Evolutionary conservation across 345 rosid species (phyloP).

Genomic region (Microthlaspi erraticum): DNA sequence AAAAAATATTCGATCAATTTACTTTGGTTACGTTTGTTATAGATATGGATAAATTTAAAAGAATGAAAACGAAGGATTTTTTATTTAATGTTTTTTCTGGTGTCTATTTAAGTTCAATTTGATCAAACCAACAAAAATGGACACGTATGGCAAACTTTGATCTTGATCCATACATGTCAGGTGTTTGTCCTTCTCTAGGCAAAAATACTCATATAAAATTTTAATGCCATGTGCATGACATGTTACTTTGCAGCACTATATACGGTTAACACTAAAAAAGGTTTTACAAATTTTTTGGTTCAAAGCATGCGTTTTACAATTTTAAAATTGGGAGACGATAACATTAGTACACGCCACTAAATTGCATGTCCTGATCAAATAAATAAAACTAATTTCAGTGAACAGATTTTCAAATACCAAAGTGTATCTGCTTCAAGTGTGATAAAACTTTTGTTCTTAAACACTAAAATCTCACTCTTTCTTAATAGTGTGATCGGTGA

Average conservation of each 20-base stretch:
- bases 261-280: too few species aligned
- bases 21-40: background rate
- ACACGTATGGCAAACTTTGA: slow-evolving; percentile 9
- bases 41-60: background rate
- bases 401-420: background rate
- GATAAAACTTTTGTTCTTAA: too few species aligned
- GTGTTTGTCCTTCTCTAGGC: background rate
- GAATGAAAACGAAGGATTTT: slow-evolving; percentile 1
- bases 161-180: slow-evolving; percentile 23
- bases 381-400: too few species aligned
- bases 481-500: too few species aligned
- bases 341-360: too few species aligned
- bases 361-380: too few species aligned
- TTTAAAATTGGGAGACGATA: too few species aligned
- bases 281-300: too few species aligned
- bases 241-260: background rate
- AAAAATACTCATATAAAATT: background rate
- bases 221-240: background rate
- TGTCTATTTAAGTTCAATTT: background rate
- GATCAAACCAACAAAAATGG: slow-evolving; percentile 27
- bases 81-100: background rate
- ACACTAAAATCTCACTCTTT: too few species aligned
- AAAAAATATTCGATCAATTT: background rate
- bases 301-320: too few species aligned
- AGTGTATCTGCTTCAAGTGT: background rate